Conservation (phyloP, 2,329 filamentous ascomycete species). For the Coniochaeta sp. region DNA sequence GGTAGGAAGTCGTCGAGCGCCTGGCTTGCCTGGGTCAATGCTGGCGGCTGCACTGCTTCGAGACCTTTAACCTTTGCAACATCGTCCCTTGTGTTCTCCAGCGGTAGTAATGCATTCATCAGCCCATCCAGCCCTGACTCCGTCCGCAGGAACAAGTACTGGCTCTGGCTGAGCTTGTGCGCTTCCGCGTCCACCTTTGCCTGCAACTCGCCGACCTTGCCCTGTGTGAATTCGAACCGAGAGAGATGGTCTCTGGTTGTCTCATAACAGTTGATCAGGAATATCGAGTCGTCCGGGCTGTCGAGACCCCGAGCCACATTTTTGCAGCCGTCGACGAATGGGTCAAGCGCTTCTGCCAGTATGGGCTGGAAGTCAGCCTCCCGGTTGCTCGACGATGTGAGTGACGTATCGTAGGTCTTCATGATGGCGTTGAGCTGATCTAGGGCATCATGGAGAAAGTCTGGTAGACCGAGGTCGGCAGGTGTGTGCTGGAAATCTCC, state of each 20-base stretch:
- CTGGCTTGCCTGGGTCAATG: conserved; percentile 63
- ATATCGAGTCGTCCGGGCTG: conserved; percentile 57
- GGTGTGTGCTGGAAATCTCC: conserved; percentile 63
- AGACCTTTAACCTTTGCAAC: conserved; percentile 48
- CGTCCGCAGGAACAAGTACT: conserved; percentile 65
- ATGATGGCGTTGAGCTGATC: conserved; percentile 72
- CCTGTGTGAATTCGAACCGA: conserved; percentile 56
- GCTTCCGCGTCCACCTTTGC: conserved; percentile 47
- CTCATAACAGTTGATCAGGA: conserved; percentile 65
- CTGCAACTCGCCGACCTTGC: conserved; percentile 48
- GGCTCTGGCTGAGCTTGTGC: conserved; percentile 54
- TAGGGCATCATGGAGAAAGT: conserved; percentile 74
- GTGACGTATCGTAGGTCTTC: conserved; percentile 79
- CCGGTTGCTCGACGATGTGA: conserved; percentile 51
- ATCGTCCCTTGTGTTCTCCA: conserved; percentile 31
- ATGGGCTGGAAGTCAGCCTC: conserved; percentile 69
- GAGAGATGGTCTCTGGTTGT: conserved; percentile 49
- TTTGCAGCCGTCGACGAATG: conserved; percentile 71
- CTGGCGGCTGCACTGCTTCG: conserved; percentile 49
- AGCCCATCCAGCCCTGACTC: conserved; percentile 67
- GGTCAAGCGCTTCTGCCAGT: conserved; percentile 73
- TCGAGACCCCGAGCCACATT: conserved; percentile 57
- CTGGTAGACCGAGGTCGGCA: conserved; percentile 67
- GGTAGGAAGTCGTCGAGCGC: conserved; percentile 85
- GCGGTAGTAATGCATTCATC: conserved; percentile 46